phyloP scores from a whole-genome alignment of 2,329 filamentous ascomycete genomes.

The Trichoderma polysporum region DNA sequence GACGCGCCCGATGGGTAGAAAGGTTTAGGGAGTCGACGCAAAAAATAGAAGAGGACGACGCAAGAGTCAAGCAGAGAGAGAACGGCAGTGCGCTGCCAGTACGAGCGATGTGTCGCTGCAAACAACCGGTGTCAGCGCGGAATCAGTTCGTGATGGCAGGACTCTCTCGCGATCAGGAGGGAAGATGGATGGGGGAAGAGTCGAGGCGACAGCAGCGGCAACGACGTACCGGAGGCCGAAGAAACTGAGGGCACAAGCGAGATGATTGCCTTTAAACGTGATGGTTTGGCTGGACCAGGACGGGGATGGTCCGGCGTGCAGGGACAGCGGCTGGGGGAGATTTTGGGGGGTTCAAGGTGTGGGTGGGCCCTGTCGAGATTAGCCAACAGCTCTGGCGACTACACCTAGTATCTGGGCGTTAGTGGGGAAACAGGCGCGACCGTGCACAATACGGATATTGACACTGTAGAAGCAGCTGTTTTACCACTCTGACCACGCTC shows the following conservation, averaged over 20 bases:
- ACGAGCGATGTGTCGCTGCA: conserved; percentile 19
- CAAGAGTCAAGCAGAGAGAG: conserved; percentile 10
- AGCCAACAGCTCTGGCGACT: conserved; percentile 34
- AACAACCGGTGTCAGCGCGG: conserved; percentile 19
- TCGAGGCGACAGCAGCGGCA: conserved; percentile 21
- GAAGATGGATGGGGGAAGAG: conserved; percentile 24
- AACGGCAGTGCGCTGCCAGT: conserved; percentile 16
- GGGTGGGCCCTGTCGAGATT: conserved; percentile 45
- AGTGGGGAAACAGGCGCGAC: conserved; percentile 28
- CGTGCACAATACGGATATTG: background rate
- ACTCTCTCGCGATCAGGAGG: conserved; percentile 4
- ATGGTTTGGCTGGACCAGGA: conserved; percentile 39
- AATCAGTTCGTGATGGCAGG: background rate
- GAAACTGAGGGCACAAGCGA: conserved; percentile 51
- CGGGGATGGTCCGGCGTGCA: conserved; percentile 31
- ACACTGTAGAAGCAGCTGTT: background rate
- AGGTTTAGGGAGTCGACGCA: conserved; percentile 19
- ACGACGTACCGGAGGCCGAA: conserved; percentile 47
- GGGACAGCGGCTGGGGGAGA: conserved; percentile 29
- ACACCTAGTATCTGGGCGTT: conserved; percentile 24
- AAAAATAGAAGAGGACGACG: background rate
- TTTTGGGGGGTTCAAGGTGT: conserved; percentile 36
- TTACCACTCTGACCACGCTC: too few relatives aligned
- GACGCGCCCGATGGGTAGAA: conserved; percentile 18
- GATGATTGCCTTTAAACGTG: conserved; percentile 50